Evolutionary conservation across 2,329 filamentous ascomycete species (phyloP), one percentile per base, ranked within the genome.

Genomic region (Graphilbum ipis-grandicollis): DNA sequence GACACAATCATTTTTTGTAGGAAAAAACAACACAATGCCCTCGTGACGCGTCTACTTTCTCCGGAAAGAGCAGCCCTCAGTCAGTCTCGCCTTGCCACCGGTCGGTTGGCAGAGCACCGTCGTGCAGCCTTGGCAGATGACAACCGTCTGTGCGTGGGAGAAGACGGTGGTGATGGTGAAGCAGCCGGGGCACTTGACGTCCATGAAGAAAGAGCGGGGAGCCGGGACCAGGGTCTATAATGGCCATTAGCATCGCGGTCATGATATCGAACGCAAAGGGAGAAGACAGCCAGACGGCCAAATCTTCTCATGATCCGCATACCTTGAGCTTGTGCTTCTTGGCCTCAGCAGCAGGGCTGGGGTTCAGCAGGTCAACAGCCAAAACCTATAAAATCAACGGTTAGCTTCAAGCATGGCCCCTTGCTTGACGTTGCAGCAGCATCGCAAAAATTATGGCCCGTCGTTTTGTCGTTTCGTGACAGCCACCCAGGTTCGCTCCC

Each of bases 291-390:
- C n/a, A n/a, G n/a, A n/a, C n/a, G n/a, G n/a, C n/a, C n/a, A n/a
- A n/a, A n/a, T n/a, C n/a, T n/a, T n/a, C n/a, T n/a, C n/a, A n/a
- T n/a, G n/a, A n/a, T n/a, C 26, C 9, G 14, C 17, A 23, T 84
- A 93, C 85, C 85, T 98, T 98, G 65, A 98, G 84, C 84, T 98
- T 98, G 83, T 98, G 90, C 82, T 96, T 96, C 73, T 85, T 84
- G 60, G 85, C 85, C 81, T 98, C 90, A 65, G 88, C 78, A 67
- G 84, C 83, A 68, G 88, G 81, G 62, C 81, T 82, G 61, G 90
- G 90, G 84, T 98, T 96, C 68, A 98, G 80, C 59, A 98, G 86
- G 76, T 98, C 90, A 75, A 96, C 83, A 66, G 90, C 90, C 80
- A 98, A 85, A 93, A 96, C 88, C 90, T 96, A 60, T 13, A 28